Base-by-base conservation (phyloP, 140 eudicot genomes). In the Ambrosia hybrid region DNA sequence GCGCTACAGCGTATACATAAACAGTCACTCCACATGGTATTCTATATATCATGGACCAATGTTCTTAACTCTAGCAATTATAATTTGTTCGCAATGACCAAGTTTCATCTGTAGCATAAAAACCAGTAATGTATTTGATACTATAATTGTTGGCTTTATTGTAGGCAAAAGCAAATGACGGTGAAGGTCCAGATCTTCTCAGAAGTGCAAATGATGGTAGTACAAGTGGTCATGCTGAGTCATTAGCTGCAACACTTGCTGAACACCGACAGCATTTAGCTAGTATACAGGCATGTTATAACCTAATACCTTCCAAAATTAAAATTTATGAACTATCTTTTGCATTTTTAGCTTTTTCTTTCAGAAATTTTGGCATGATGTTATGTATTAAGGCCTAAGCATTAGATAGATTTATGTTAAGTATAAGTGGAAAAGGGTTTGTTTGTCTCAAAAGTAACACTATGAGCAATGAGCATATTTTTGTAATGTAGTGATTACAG, bases 151-250 rank as follows among this genome's bases (percentile, higher is more conserved):
- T 60, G 59, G 36, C 65, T 36, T 36, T 3, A 21, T 70, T 72
- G 65, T 75, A 94, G 99, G 91, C 97, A 79, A 94, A 94, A 74
- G 86, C 96, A 73, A 94, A 94, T 86, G 95, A 88, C 70, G 99
- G 99, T 51, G 96, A 94, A 83, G 99, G 99, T 67, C 99, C 99
- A 16, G 97, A 94, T 81, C 97, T 94, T 73, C 83, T 94, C 0
- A 75, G 96, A 71, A 84, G 88, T 76, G 80, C 79, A 68, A 86
- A 85, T 73, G 90, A 88, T 64, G 94, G 91, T 75, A 85, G 85
- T 67, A 80, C 93, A 38, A 90, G 82, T 80, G 88, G 96, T 55
- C 99, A 90, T 84, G 91, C 97, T 62, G 99, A 94, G 77, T 90
- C 96, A 34, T 85, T 94, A 72, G 87, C 93, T 65, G 69, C 97